Conservation (phyloP, 257 asterid species). For the Rauvolfia tetraphylla region DNA sequence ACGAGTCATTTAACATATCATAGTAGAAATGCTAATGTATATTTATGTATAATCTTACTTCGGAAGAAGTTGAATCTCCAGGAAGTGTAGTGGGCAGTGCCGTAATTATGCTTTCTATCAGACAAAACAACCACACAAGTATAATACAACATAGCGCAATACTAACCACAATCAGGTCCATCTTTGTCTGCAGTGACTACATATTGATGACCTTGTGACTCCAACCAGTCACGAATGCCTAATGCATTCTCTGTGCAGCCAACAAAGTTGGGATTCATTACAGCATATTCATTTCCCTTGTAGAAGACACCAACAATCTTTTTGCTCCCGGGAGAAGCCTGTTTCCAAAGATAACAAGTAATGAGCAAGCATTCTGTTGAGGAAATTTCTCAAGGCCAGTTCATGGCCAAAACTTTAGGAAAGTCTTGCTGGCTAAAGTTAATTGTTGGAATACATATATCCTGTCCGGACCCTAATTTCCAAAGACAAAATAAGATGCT, state of each 20-base stretch:
- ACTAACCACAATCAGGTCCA: constrained; percentile 77
- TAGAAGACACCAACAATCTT: constrained; percentile 96
- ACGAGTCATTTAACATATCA: neutral
- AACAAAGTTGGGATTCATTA: constrained; percentile 79
- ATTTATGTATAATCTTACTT: neutral
- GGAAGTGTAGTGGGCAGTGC: too few relatives aligned
- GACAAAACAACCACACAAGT: neutral
- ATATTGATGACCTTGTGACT: constrained; percentile 83
- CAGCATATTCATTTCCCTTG: constrained; percentile 81
- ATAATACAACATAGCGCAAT: too few relatives aligned
- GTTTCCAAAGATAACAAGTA: neutral
- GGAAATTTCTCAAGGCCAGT: neutral
- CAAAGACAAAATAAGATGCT: neutral
- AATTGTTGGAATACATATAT: neutral
- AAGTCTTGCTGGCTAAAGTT: neutral
- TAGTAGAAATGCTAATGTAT: neutral
- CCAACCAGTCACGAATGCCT: constrained; percentile 94
- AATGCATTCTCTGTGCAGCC: constrained; percentile 86
- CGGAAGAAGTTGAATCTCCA: neutral
- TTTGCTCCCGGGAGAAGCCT: constrained; percentile 93
- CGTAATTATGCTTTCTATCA: neutral
- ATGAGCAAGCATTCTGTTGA: neutral
- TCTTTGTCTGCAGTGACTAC: constrained; percentile 92
- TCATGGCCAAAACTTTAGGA: too few relatives aligned
- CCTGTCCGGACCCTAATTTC: neutral